A percentile compares a stretch with the other conserved stretches of the same genome.
These are phyloP conservation scores for Pseudogymnoascus sp. DNA, from an alignment of 2,329 filamentous ascomycete species.

Conservation along the genomic window DNA sequence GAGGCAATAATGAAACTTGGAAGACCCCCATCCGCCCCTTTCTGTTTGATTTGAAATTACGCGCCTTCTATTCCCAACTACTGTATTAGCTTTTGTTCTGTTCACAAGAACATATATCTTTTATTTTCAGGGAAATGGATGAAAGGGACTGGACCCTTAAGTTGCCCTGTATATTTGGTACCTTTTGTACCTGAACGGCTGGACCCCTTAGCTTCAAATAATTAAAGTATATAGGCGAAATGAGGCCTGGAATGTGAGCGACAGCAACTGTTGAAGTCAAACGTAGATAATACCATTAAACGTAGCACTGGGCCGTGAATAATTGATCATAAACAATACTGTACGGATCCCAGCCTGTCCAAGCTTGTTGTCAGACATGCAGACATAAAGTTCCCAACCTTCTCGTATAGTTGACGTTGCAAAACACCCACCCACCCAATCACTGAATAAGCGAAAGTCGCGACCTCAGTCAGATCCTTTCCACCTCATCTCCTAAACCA, in stretches of 20 bases:
- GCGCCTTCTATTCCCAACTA: neutral
- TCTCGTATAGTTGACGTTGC: neutral
- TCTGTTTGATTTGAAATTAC: neutral
- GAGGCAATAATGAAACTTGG: constrained; percentile 4
- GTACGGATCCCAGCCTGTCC: neutral
- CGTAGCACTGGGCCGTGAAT: neutral
- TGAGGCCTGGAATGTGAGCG: neutral
- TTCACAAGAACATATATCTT: neutral
- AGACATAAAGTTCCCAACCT: constrained; percentile 4
- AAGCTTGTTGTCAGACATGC: neutral
- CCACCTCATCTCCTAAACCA: constrained; percentile 1
- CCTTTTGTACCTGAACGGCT: constrained; percentile 1
- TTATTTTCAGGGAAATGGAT: neutral
- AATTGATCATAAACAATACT: neutral
- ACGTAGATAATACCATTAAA: neutral
- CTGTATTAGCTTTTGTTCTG: neutral
- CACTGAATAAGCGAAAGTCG: constrained; percentile 5
- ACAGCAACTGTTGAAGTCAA: neutral
- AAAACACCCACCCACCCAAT: constrained; percentile 4
- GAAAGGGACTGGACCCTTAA: constrained; percentile 3
- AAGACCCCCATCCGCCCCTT: neutral
- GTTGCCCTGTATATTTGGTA: neutral
- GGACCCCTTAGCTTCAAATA: constrained; percentile 5
- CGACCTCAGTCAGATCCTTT: constrained; percentile 6
- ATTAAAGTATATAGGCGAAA: neutral